A percentile compares a stretch with the other conserved stretches of the same genome.
Evolutionary conservation across 202 grass and related monocot species (phyloP).

Genomic region (Sporobolus alterniflorus): DNA sequence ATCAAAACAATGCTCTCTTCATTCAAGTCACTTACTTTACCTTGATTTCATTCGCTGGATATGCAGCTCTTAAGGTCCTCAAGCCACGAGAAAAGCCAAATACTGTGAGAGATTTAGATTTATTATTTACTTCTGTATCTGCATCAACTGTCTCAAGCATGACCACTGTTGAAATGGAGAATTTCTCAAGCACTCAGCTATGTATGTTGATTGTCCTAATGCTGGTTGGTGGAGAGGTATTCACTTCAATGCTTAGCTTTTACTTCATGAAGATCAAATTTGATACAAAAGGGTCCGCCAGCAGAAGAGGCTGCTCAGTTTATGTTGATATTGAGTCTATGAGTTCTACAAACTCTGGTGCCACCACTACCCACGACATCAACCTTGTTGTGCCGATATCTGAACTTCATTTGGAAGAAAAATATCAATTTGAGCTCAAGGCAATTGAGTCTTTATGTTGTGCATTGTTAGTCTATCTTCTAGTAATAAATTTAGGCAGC

Average conservation of each 20-base stretch:
- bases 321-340: constrained; percentile 41
- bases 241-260: constrained; percentile 61
- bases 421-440: constrained; percentile 33
- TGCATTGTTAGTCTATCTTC: constrained; percentile 55
- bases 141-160: constrained; percentile 85
- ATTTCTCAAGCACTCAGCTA: constrained; percentile 63
- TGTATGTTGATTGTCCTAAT: constrained; percentile 68
- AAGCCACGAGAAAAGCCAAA: constrained; percentile 35
- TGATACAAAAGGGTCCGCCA: constrained; percentile 11
- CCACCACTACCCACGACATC: neutral
- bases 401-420: neutral
- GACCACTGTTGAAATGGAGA: constrained; percentile 78
- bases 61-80: constrained; percentile 52
- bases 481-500: constrained; percentile 43
- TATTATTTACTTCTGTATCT: constrained; percentile 74
- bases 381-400: neutral
- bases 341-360: constrained; percentile 30
- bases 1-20: constrained; percentile 45
- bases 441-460: constrained; percentile 47
- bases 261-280: constrained; percentile 45
- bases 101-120: constrained; percentile 42
- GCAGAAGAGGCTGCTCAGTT: constrained; percentile 26
- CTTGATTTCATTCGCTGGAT: constrained; percentile 61
- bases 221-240: constrained; percentile 69
- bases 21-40: constrained; percentile 52